Evolutionary conservation across 176 grass and related monocot species (phyloP).

Genomic region (Zoysia pacifica): DNA sequence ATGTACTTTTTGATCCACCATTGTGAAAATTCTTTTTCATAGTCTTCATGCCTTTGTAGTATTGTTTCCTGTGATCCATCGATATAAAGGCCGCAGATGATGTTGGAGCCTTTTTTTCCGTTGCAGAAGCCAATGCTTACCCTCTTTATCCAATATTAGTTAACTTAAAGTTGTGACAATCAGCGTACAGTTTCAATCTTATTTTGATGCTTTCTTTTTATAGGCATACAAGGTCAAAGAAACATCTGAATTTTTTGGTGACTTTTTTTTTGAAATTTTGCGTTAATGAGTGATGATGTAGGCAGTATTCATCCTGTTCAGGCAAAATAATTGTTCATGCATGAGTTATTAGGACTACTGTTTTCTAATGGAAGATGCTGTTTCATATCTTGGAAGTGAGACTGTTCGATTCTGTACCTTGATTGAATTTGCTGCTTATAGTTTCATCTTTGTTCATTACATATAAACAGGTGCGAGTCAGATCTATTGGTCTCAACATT

Average conservation of each 20-base stretch:
- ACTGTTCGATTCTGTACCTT: neutral
- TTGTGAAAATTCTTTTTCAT: neutral
- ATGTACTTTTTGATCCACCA: constrained; percentile 38
- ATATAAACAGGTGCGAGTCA: constrained; percentile 72
- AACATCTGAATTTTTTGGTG: constrained; percentile 6
- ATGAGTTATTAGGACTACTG: neutral
- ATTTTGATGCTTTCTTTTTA: neutral
- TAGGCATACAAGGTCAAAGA: neutral
- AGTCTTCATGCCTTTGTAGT: constrained; percentile 3
- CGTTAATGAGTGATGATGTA: neutral
- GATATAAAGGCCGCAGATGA: neutral
- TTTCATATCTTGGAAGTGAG: constrained; percentile 5
- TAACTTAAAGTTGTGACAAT: neutral
- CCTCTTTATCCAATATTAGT: neutral
- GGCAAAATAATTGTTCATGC: neutral
- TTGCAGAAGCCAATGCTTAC: constrained; percentile 6
- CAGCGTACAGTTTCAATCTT: constrained; percentile 12
- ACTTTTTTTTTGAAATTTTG: neutral
- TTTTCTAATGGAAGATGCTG: neutral
- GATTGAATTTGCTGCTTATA: constrained; percentile 34
- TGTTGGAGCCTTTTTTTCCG: neutral
- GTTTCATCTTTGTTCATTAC: constrained; percentile 35
- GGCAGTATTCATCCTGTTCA: neutral
- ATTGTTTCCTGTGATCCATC: neutral
- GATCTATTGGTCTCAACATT: constrained; percentile 80